Evolutionary conservation across 140 eudicot genomes (phyloP), one percentile per base, ranked within the genome.

Genomic region (Oenanthe javanica): DNA sequence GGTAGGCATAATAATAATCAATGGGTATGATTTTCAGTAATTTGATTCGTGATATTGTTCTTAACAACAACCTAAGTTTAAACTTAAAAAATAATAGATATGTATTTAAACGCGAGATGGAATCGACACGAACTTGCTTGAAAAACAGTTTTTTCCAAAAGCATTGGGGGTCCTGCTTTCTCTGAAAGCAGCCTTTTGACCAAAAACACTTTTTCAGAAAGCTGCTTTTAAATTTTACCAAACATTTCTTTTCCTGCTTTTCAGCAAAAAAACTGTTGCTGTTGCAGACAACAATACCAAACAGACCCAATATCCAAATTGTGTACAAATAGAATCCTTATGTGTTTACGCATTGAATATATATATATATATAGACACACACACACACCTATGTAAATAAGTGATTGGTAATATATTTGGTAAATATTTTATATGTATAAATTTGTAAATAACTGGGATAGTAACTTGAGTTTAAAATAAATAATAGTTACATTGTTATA

Each of bases 1-100:
- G 97, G 98, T 94, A 61, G 25, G 91, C 87, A 21, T 25, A 81
- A 1, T 25, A 81, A 1, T 52, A 12, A 54, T 75, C 9, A 8
- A 23, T 57, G 48, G 80, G 42, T 38, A 51, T 78, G 42, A 2
- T 23, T 75, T 5, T 13, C 78, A 49, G 10, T 27, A 48, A 75
- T 75, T 9, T 46, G 11, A 74, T 10, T 10, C 6, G 46, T 21
- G 40, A 23, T 36, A 27, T 36, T 69, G 7, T 25, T 55, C 57
- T 48, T 48, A 3, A 1, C 7, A 61, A 61, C 38, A 61, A 61
- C 36, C 23, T 23, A 8, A 61, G 70, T 21, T 3, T 0, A 23
- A 61, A 61, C 9, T 21, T 61, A 11, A 9, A 61, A n/a, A 63
- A 9, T 23, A 3, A 23, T 23, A 9, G 15, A 23, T 63, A 2